These are phyloP conservation scores for Neurospora sp. DNA, from an alignment of 495 filamentous ascomycete species.

Conservation along the genomic window DNA sequence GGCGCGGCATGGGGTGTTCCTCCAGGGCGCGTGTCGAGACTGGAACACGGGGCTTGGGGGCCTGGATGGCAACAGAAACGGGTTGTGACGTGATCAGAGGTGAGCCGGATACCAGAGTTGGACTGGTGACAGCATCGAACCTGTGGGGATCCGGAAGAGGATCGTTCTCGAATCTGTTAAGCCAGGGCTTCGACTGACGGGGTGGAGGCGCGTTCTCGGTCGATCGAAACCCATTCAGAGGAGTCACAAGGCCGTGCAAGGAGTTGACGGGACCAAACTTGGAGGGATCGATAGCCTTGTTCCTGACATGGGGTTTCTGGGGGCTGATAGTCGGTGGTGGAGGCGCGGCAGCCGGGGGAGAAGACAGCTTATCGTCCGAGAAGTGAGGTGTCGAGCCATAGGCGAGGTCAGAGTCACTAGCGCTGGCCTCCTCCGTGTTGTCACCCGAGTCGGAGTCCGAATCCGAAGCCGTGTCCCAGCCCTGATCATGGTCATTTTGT, in stretches of 20 bases:
- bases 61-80: slow-evolving; percentile 33
- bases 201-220: slow-evolving; percentile 13
- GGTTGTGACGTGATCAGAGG: slow-evolving; percentile 17
- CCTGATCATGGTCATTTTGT: slow-evolving; percentile 26
- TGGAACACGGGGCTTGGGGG: slow-evolving; percentile 33
- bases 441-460: slow-evolving; percentile 30
- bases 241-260: slow-evolving; percentile 37
- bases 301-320: slow-evolving; percentile 22
- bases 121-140: slow-evolving; percentile 43
- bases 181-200: not conserved
- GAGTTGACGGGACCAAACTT: slow-evolving; percentile 46
- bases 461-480: slow-evolving; percentile 37
- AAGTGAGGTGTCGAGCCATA: slow-evolving; percentile 31
- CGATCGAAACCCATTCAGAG: slow-evolving; percentile 38
- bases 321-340: not conserved
- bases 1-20: slow-evolving; percentile 13
- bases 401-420: slow-evolving; percentile 33
- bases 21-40: slow-evolving; percentile 34
- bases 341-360: not conserved
- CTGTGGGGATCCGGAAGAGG: slow-evolving; percentile 40
- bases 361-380: slow-evolving; percentile 18
- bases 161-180: slow-evolving; percentile 6
- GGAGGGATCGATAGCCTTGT: slow-evolving; percentile 40
- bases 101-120: slow-evolving; percentile 34
- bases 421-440: slow-evolving; percentile 1